Evolutionary conservation across 148 eudicot species (phyloP), one percentile per base, ranked within the genome.

Genomic region (Tetragonia tetragonoides): DNA sequence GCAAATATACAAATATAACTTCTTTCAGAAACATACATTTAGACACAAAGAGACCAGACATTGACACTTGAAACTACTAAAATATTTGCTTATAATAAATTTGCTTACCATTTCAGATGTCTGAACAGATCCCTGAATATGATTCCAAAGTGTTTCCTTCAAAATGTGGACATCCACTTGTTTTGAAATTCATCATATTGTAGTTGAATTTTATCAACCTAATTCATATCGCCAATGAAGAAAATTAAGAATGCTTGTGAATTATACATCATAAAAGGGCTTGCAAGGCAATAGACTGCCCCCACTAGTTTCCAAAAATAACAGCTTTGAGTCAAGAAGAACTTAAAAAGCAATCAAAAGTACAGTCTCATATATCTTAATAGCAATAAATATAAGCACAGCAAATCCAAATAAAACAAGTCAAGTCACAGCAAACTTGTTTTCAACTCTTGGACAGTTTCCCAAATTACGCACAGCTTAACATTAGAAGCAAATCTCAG

Each of bases 91-190:
- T 11, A 54, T 34, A 53, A 57, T 20, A 37, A 56, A 23, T 7
- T 24, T 20, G 57, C 79, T n/a, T n/a, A 77, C 79, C 73, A 23
- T 46, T 24, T 68, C 66, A 68, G 74, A 57, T 56, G 17, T 57
- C 66, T 6, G 78, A 78, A 78, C 56, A 66, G 82, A 83, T 63
- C 78, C 84, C 77, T 78, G 87, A 20, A 93, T 73, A 69, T 77
- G 84, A 53, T 81, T 80, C 97, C 97, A 93, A 44, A 93, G 91
- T 23, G 87, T 87, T 77, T 88, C 93, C 84, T 93, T 93, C 75
- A 93, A 85, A 66, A 82, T 79, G 63, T 93, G 97, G 40, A 93
- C 91, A 65, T 93, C 95, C 70, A 93, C 95, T 88, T 88, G 91
- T 78, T 93, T 93, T 20, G 97, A 88, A 74, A 90, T 88, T 83